Evolutionary conservation across 1,284 basidiomycete genomes (phyloP), one percentile per base, ranked within the genome.

Genomic region (Malassezia yamatoensis): DNA sequence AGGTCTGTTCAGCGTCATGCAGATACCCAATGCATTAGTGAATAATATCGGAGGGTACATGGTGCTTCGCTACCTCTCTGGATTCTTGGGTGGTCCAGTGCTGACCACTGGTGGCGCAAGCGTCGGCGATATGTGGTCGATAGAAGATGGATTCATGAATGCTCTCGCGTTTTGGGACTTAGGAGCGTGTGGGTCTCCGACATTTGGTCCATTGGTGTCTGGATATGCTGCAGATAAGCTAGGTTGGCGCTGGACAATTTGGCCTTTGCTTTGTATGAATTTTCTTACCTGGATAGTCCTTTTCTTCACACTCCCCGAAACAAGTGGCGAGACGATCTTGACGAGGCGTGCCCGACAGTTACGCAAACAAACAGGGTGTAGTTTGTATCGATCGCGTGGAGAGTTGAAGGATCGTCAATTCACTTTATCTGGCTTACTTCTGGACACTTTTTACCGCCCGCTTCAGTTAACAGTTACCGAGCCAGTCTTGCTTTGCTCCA

Each of bases 31-130:
- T 21, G 62, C 55, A 0, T 33, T 59, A 2, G 46, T 54, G 5
- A 24, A 50, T 21, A 54, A 54, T 21, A 45, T 43, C 16, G 51
- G 52, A 9, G 45, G 57, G 4, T 54, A 61, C 36, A 51, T 67
- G 48, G 36, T 51, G 12, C 32, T 62, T 4, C 67, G 77, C 20
- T 77, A 77, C 64, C 38, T 77, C 15, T 68, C 71, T 40, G 76
- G 75, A 2, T 77, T 76, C 53, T 53, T 76, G 11, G 75, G 75
- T 7, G 64, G 63, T 7, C 75, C 76, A 1, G 69, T 72, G 13
- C 49, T 77, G 2, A 70, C 75, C 1, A 73, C 70, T 0, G 72
- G 67, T 5, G 72, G 72, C 5, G 72, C 70, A 1, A 59, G 51
- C 1, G 61, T 74, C 32, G 59, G 51, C 3, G 72, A 72, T 46